A percentile compares a stretch with the other conserved stretches of the same genome.
phyloP scores from a whole-genome alignment of 495 filamentous ascomycete genomes.

The Glutinoglossum americanum region DNA sequence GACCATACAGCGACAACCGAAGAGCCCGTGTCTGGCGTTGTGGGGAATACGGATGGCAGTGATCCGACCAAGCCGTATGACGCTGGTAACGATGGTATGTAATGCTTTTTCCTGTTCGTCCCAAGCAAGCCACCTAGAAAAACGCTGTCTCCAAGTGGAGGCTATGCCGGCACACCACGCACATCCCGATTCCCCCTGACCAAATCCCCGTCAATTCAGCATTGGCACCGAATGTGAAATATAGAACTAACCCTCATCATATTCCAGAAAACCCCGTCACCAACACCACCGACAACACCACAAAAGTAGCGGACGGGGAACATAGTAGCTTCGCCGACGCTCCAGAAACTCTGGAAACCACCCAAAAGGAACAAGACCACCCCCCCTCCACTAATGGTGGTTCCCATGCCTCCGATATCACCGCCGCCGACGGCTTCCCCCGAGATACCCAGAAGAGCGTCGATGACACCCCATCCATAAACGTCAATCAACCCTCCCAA shows the following conservation, averaged over 20 bases:
- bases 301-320: not conserved
- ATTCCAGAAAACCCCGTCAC: not conserved
- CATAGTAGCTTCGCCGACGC: too few relatives aligned
- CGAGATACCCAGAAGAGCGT: too few relatives aligned
- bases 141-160: not conserved
- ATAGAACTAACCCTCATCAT: not conserved
- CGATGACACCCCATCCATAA: too few relatives aligned
- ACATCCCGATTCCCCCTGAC: too few relatives aligned
- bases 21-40: not conserved
- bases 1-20: not conserved
- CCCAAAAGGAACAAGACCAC: not conserved
- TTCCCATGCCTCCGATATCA: too few relatives aligned
- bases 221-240: too few relatives aligned
- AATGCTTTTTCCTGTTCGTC: not conserved
- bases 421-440: too few relatives aligned
- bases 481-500: too few relatives aligned
- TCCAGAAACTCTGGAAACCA: not conserved
- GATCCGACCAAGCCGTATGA: not conserved
- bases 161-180: too few relatives aligned
- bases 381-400: too few relatives aligned
- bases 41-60: not conserved
- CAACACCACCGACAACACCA: not conserved
- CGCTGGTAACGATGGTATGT: not conserved
- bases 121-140: not conserved
- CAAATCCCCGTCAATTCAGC: too few relatives aligned